Percentiles rank a stretch among this genome's conserved stretches.
Conservation (phyloP, 371 early-diverging fungal species). For the Umbelopsis sp. region DNA sequence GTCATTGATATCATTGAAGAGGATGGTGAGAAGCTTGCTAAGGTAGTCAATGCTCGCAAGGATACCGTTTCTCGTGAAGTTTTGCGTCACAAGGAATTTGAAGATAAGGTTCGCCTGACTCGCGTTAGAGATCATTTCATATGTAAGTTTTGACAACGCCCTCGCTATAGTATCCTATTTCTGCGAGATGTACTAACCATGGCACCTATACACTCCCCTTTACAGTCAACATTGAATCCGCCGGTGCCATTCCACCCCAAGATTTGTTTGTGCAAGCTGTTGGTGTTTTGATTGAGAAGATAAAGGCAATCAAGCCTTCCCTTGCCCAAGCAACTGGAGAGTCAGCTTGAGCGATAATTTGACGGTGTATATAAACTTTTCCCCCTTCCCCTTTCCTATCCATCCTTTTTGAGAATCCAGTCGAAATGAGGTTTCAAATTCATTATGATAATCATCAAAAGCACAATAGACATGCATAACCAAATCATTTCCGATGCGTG, state of each 20-base stretch:
- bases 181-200: not conserved
- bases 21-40: slow-evolving; percentile 68
- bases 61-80: slow-evolving; percentile 97
- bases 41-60: slow-evolving; percentile 90
- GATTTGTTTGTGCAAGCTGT: slow-evolving; percentile 79
- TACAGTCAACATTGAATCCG: slow-evolving; percentile 88
- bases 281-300: slow-evolving; percentile 81
- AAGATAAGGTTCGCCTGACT: slow-evolving; percentile 87
- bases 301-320: slow-evolving; percentile 61
- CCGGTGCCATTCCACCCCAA: slow-evolving; percentile 82
- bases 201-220: not conserved
- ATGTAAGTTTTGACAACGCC: slow-evolving; percentile 65
- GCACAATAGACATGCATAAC: slow-evolving; percentile 3
- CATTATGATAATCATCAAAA: slow-evolving; percentile 2
- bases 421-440: not conserved
- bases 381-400: not conserved
- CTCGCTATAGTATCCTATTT: not conserved
- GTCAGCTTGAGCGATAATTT: not conserved
- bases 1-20: slow-evolving; percentile 84
- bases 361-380: not conserved
- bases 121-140: slow-evolving; percentile 97
- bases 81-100: slow-evolving; percentile 92
- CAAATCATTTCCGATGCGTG: not conserved
- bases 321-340: slow-evolving; percentile 34
- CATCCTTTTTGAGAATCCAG: not conserved